phyloP scores from a whole-genome alignment of 208 protist species.

The Jaenimonas drosophilae region DNA sequence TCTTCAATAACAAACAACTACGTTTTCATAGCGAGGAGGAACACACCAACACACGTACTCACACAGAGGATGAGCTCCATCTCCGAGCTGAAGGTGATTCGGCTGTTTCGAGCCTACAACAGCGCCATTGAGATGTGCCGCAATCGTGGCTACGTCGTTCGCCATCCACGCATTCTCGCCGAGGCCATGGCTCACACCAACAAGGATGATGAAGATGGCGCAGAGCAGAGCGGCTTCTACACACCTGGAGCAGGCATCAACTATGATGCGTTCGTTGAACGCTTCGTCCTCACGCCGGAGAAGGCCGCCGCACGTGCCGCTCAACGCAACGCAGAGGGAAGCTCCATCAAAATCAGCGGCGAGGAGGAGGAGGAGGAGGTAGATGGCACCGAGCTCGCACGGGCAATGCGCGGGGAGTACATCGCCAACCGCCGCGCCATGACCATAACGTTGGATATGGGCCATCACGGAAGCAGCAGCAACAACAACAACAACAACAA shows the following conservation, averaged over 20 bases:
- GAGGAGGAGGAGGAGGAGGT: slow-evolving; percentile 6
- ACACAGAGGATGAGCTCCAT: slow-evolving; percentile 52
- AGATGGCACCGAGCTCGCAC: slow-evolving; percentile 8
- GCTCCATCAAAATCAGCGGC: slow-evolving; percentile 2
- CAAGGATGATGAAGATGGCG: too few species aligned
- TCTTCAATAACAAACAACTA: slow-evolving; percentile 1
- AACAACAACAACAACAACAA: too few species aligned
- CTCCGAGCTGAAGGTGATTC: slow-evolving; percentile 54
- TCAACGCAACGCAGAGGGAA: neutral
- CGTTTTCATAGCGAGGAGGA: neutral
- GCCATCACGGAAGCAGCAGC: neutral
- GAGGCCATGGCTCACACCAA: too few species aligned
- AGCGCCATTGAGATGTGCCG: slow-evolving; percentile 67
- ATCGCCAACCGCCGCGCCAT: slow-evolving; percentile 51
- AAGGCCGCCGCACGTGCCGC: slow-evolving; percentile 8
- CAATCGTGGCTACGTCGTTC: slow-evolving; percentile 65
- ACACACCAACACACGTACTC: slow-evolving; percentile 1
- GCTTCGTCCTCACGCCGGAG: slow-evolving; percentile 38
- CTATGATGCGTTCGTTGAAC: slow-evolving; percentile 62
- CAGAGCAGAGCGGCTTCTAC: slow-evolving; percentile 24
- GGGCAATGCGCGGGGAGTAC: slow-evolving; percentile 23
- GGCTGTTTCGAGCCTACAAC: slow-evolving; percentile 73
- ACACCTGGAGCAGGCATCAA: slow-evolving; percentile 28
- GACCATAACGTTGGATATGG: slow-evolving; percentile 35
- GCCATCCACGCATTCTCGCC: slow-evolving; percentile 62